Evolutionary conservation across 1,284 basidiomycete species (phyloP), one percentile per base, ranked within the genome.

Genomic region (Ustilago shanxiensis): DNA sequence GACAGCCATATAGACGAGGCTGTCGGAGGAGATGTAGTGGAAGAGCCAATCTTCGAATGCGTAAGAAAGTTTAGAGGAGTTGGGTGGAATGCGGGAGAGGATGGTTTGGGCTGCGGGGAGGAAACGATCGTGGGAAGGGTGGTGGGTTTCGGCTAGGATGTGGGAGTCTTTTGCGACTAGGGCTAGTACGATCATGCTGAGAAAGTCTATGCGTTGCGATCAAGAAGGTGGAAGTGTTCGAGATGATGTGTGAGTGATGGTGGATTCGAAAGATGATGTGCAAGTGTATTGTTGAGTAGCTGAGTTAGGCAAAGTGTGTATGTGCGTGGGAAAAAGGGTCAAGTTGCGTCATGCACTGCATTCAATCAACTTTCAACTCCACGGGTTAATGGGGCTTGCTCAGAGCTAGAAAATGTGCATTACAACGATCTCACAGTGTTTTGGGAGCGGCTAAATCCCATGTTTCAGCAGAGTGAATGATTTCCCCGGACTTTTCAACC

Each of bases 71-170:
- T 97, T 97, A 86, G 93, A 93, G 87, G 97, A 92, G 85, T 94
- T 93, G 1, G 93, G 93, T 1, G 95, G 94, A 83, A 98, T 98
- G 89, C 96, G 96, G 47, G 92, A 92, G 16, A 99, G 89, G 79
- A 98, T 97, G 0, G 93, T 94, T 81, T 95, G 92, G 8, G 93
- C 93, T 18, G 96, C 95, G 0, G 63, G 57, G 1, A 85, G 57
- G 69, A 85, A 85, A 8, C 81, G 82, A 44, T 72, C 77, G 44
- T 84, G 75, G 7, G 71, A 69, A 2, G 72, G 55, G 28, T 81
- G 75, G 63, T 83, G 81, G 22, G 81, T 71, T 58, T 83, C 80
- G n/a, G 59, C 66, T 14, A 84, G 64, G 37, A 84, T 72, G 24
- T 63, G 54, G 16, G 74, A 61, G 16, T 74, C 79, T 20, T 55